Conservation (phyloP, 1,284 basidiomycete genomes). For the Leccinum pallidistipes region DNA sequence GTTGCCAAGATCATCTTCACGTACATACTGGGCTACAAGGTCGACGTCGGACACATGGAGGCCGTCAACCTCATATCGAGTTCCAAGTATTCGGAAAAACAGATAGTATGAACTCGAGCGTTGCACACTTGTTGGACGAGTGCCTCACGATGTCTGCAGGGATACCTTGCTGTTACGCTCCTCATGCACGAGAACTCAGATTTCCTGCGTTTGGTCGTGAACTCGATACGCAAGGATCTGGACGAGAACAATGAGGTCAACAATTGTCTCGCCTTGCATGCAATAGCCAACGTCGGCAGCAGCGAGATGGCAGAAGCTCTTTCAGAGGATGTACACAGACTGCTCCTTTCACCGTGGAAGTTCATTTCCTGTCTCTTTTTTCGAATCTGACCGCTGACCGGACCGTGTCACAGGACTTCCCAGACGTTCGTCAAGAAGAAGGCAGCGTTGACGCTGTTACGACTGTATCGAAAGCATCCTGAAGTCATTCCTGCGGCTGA, state of each 20-base stretch:
- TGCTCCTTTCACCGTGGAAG: slow-evolving; percentile 94
- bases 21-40: slow-evolving; percentile 98
- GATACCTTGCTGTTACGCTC: slow-evolving; percentile 95
- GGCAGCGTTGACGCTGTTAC: slow-evolving; percentile 90
- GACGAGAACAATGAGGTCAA: slow-evolving; percentile 94
- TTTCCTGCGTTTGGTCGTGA: slow-evolving; percentile 92
- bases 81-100: slow-evolving; percentile 97
- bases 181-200: slow-evolving; percentile 99
- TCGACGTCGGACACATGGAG: slow-evolving; percentile 99
- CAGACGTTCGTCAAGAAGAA: slow-evolving; percentile 98
- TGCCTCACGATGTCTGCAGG: slow-evolving; percentile 48
- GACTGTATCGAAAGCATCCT: slow-evolving; percentile 95
- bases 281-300: slow-evolving; percentile 97
- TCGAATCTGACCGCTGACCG: not conserved
- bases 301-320: slow-evolving; percentile 98
- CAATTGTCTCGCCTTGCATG: slow-evolving; percentile 96
- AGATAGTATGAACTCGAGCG: slow-evolving; percentile 71
- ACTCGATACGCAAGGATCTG: slow-evolving; percentile 96
- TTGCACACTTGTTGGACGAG: not conserved
- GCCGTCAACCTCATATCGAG: slow-evolving; percentile 97
- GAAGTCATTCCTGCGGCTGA: slow-evolving; percentile 91
- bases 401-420: slow-evolving; percentile 69
- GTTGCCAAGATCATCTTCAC: slow-evolving; percentile 98
- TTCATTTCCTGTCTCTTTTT: slow-evolving; percentile 18
- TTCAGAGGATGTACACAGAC: slow-evolving; percentile 88